Conservation (phyloP, 2,329 filamentous ascomycete genomes). For the Leptographium lundbergii region DNA sequence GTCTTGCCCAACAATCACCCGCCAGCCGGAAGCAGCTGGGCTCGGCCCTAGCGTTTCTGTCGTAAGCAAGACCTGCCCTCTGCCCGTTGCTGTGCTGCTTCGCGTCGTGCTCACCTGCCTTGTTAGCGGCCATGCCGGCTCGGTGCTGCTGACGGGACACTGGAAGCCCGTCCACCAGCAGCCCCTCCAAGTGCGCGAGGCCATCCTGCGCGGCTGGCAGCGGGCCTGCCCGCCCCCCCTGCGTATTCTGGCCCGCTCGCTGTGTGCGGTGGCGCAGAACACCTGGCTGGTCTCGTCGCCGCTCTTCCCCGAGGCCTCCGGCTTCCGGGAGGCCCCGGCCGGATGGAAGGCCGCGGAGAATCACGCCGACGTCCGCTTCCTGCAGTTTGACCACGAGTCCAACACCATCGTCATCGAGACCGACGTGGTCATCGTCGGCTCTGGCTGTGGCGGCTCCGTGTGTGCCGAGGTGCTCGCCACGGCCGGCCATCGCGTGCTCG, state of each 20-base stretch:
- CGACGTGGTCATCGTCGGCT: conserved; percentile 77
- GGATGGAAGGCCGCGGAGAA: conserved; percentile 36
- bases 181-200: conserved; percentile 44
- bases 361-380: conserved; percentile 42
- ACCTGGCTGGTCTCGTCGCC: conserved; percentile 43
- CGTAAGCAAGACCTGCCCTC: conserved; percentile 22
- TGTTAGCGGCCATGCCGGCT: conserved; percentile 31
- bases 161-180: conserved; percentile 49
- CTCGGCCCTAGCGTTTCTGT: conserved; percentile 25
- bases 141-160: conserved; percentile 55
- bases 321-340: conserved; percentile 41
- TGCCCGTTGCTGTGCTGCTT: no score
- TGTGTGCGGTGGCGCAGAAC: conserved; percentile 42
- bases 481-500: conserved; percentile 60
- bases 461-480: conserved; percentile 69
- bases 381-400: conserved; percentile 33
- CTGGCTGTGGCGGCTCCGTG: conserved; percentile 75
- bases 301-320: conserved; percentile 40
- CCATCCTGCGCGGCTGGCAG: conserved; percentile 51
- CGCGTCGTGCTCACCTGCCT: conserved; percentile 11
- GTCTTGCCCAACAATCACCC: conserved; percentile 23
- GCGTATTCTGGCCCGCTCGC: conserved; percentile 39
- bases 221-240: conserved; percentile 41
- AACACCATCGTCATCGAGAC: conserved; percentile 52
- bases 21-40: conserved; percentile 24